Percentiles rank a stretch among this genome's conserved stretches.
These are phyloP conservation scores for Paramecium tetraurelia DNA, from an alignment of 73 alveolate species.

Conservation along the genomic window DNA sequence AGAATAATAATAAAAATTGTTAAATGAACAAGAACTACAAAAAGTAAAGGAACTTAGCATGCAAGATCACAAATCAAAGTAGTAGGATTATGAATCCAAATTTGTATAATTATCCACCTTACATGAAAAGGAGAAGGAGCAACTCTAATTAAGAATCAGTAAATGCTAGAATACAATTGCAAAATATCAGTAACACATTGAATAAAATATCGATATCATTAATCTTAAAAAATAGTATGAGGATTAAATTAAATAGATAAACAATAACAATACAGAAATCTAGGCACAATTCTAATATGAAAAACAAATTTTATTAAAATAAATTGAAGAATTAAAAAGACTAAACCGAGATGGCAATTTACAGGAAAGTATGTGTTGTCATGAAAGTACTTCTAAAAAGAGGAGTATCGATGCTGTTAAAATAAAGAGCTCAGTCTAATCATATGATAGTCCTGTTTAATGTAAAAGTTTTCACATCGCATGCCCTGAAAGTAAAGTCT, in stretches of 20 bases:
- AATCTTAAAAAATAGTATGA: neutral
- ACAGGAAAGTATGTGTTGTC: neutral
- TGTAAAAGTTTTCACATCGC: slow-evolving; percentile 44
- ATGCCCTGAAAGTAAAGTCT: neutral
- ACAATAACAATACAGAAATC: neutral
- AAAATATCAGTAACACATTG: slow-evolving; percentile 9
- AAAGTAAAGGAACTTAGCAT: neutral
- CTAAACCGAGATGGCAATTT: neutral
- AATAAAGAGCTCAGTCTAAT: neutral
- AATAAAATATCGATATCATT: neutral
- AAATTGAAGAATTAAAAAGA: slow-evolving; percentile 12
- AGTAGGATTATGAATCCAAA: slow-evolving; percentile 15
- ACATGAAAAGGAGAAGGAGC: slow-evolving; percentile 8
- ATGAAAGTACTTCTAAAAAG: slow-evolving; percentile 22
- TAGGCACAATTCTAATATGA: slow-evolving; percentile 11
- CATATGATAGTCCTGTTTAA: slow-evolving; percentile 44
- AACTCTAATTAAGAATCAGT: neutral
- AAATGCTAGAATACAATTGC: slow-evolving; percentile 32
- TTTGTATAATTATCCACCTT: neutral
- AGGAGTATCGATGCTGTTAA: neutral
- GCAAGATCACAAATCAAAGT: neutral
- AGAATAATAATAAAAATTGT: slow-evolving; percentile 2
- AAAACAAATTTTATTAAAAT: neutral
- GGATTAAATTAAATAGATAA: neutral
- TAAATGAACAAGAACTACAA: neutral